phyloP scores from a whole-genome alignment of 2,329 filamentous ascomycete genomes.

The Xylaria sp. region DNA sequence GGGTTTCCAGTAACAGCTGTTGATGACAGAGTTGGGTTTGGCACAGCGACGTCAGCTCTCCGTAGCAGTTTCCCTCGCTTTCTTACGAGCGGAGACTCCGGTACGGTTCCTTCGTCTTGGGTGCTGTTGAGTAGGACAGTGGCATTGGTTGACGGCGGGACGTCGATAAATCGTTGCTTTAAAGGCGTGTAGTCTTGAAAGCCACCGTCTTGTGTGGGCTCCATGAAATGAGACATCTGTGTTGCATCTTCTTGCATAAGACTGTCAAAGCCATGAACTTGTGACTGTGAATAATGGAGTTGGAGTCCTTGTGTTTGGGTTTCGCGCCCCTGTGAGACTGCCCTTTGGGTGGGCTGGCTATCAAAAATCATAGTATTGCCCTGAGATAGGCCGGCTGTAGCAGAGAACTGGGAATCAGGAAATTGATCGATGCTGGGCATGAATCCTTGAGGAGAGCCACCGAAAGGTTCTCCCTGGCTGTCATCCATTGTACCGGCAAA shows the following conservation, averaged over 20 bases:
- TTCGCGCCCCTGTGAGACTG: conserved; percentile 52
- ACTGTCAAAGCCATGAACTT: conserved; percentile 68
- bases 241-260: conserved; percentile 63
- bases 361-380: conserved; percentile 63
- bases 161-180: conserved; percentile 71
- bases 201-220: conserved; percentile 83
- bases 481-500: conserved; percentile 89
- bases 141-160: conserved; percentile 74
- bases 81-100: conserved; percentile 74
- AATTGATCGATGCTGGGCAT: conserved; percentile 68
- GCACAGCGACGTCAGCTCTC: conserved; percentile 37
- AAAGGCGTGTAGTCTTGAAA: conserved; percentile 79
- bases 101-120: conserved; percentile 53
- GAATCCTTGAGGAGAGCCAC: conserved; percentile 56
- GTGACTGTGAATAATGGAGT: conserved; percentile 69
- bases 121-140: conserved; percentile 67
- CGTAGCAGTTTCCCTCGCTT: conserved; percentile 64
- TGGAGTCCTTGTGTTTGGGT: conserved; percentile 60
- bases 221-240: conserved; percentile 75
- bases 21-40: conserved; percentile 55
- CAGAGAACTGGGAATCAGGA: conserved; percentile 70
- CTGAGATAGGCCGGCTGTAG: conserved; percentile 63
- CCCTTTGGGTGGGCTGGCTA: conserved; percentile 57
- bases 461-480: conserved; percentile 56
- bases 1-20: conserved; percentile 50